A percentile compares a stretch with the other conserved stretches of the same genome.
Conservation (phyloP, 495 filamentous ascomycete species). For the Aspergillus funiculosus region DNA sequence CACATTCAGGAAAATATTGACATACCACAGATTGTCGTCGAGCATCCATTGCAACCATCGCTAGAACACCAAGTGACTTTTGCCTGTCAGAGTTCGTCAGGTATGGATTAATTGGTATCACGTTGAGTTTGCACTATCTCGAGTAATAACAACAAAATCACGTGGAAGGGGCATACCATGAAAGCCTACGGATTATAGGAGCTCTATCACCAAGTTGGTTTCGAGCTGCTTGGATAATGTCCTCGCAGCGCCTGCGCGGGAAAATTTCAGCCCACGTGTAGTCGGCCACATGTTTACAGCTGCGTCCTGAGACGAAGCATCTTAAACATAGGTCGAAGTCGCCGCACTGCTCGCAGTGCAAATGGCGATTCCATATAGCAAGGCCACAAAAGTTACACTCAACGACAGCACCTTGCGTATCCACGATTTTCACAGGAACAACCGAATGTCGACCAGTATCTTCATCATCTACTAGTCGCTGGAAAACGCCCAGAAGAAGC, state of each 20-base stretch:
- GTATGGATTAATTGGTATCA: neutral
- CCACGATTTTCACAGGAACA: constrained; percentile 10
- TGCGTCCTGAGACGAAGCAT: constrained; percentile 21
- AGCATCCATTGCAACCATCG: constrained; percentile 10
- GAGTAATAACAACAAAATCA: neutral
- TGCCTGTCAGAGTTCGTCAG: constrained; percentile 7
- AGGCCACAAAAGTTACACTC: constrained; percentile 24
- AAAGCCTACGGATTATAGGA: neutral
- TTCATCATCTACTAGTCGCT: constrained; percentile 16
- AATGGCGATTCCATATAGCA: constrained; percentile 24
- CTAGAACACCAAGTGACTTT: constrained; percentile 15
- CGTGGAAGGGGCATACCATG: constrained; percentile 3
- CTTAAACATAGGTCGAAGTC: constrained; percentile 22
- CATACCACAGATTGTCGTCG: constrained; percentile 13
- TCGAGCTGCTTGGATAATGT: constrained; percentile 2
- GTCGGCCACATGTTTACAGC: constrained; percentile 19
- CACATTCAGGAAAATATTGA: neutral
- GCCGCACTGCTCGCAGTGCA: constrained; percentile 22
- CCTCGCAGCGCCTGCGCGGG: constrained; percentile 6
- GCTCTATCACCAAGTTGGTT: neutral
- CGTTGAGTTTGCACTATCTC: neutral
- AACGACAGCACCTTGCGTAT: constrained; percentile 22
- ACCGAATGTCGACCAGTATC: constrained; percentile 3
- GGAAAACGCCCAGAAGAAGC: constrained; percentile 11
- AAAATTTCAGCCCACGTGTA: constrained; percentile 20